Conservation (phyloP, 257 asterid genomes). For the Petunia axillaris region DNA sequence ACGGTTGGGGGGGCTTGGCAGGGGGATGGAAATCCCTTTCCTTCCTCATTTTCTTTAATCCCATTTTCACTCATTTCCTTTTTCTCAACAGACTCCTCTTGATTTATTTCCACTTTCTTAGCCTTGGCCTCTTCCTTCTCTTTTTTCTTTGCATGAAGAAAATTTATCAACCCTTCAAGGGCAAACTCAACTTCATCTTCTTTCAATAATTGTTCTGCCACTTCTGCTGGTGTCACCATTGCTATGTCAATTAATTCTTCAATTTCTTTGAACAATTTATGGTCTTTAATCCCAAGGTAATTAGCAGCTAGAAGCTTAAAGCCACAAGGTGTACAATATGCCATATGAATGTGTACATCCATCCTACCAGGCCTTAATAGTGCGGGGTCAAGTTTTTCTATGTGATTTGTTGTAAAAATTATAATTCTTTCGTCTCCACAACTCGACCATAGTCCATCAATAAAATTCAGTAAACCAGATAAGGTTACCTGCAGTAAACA, state of each 20-base stretch:
- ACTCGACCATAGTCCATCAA: too few species aligned
- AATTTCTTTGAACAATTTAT: slow-evolving; percentile 22
- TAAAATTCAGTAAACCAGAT: slow-evolving; percentile 32
- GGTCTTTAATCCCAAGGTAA: not conserved
- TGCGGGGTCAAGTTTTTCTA: slow-evolving; percentile 44
- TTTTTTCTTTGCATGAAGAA: not conserved
- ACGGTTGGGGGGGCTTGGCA: too few species aligned
- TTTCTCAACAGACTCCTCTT: not conserved
- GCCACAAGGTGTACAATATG: too few species aligned
- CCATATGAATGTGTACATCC: slow-evolving; percentile 29
- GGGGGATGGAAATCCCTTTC: too few species aligned
- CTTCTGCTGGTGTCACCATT: slow-evolving; percentile 31
- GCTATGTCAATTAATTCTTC: slow-evolving; percentile 28
- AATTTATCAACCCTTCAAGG: slow-evolving; percentile 10
- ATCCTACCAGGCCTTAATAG: slow-evolving; percentile 41
- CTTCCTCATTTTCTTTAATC: not conserved
- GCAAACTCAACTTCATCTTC: slow-evolving; percentile 25
- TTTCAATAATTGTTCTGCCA: slow-evolving; percentile 31
- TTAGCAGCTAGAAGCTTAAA: too few species aligned
- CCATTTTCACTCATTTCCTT: too few species aligned
- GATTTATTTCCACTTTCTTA: not conserved
- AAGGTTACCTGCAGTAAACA: slow-evolving; percentile 23
- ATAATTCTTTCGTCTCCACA: too few species aligned
- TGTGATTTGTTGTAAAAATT: slow-evolving; percentile 36
- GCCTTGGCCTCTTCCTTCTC: not conserved